Base-by-base conservation (phyloP, 768 basidiomycete genomes). In the Auriscalpium orientale region DNA sequence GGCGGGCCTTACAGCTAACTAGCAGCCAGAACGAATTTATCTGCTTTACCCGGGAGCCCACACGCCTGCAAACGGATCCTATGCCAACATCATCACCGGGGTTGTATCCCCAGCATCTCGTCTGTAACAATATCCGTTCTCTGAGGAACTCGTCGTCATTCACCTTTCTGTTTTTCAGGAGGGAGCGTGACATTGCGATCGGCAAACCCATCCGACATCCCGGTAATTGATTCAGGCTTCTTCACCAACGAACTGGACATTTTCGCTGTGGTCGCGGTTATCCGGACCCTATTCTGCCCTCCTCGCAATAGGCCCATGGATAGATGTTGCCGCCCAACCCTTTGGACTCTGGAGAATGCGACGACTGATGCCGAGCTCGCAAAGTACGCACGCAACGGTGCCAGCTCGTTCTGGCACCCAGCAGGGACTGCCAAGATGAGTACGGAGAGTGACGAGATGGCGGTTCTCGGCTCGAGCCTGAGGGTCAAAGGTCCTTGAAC, bases 401-500 rank as follows among this genome's bases (percentile, higher is more conserved):
- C 61, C 2, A 57, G 56, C 8, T 65, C 70, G 1, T 55, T 66
- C 12, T 63, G 59, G 44, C 75, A 76, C 59, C 65, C 70, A 5
- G 66, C 68, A 12, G 68, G 71, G 9, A 72, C 71, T 0, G 70
- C 72, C 2, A 62, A 59, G 9, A 72, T 75, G 67, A 67, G 69
- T 13, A 57, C 67, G 0, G 36, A 51, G 15, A 57, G 58, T n/a
- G 70, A 70, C 3, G 52, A 38, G 9, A 65, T 56, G 38, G 74
- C 72, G 7, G 74, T 74, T 20, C 69, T 74, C 15, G 68, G 75
- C 64, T 69, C 73, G 22, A 20, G 53, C 6, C 52, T 64, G 10
- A 46, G 16, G 40, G 59, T 64, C 16, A 62, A 63, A 44, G 61
- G 61, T 18, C 62, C 54, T n/a, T n/a, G n/a, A n/a, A 18, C 20